Base-by-base conservation (phyloP, 345 rosid genomes). In the Nephelium lappaceum region DNA sequence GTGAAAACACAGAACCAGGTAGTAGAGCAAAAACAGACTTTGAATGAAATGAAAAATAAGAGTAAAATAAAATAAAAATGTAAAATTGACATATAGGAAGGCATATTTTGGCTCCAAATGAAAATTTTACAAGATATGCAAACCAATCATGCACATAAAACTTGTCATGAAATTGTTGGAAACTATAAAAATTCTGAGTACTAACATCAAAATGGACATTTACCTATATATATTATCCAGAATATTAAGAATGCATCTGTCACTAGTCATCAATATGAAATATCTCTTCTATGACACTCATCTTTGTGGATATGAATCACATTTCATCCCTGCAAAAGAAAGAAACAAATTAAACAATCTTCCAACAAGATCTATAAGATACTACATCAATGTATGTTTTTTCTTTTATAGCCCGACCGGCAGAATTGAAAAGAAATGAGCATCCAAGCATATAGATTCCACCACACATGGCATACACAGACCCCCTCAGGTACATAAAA, bases 181-280 rank as follows among this genome's bases (percentile, higher is more conserved):
- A 65, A 63, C 77, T 43, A 25, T 61, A 74, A 74, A 45, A 74
- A 42, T 62, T 74, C 68, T 62, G 45, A 41, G 24, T 43, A 24
- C 42, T 74, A 74, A 42, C 58, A 62, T 58, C 67, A 62, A 61
- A 62, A 73, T 74, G 77, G 69, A 61, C 77, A 74, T 62, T 74
- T 74, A 62, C 77, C 77, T 61, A 74, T 61, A 69, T 21, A 42
- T 62, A 62, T 74, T 42, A 45, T 62, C 42, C 58, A 8, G 5
- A 61, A 74, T 24, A 74, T 18, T 43, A 42, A 74, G 62, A 41
- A 45, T 9, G 68, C 57, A 73, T 9, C 18, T 24, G 53, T 23
- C 6, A 19, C 67, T 73, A 60, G 42, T 60, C 55, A 60, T 61
- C 12, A 58, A 74, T 19, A 61, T 5, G 62, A 19, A 67, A 49